These are phyloP conservation scores for Ananas comosus DNA, from an alignment of 176 grass and related monocot genomes.

Conservation along the genomic window DNA sequence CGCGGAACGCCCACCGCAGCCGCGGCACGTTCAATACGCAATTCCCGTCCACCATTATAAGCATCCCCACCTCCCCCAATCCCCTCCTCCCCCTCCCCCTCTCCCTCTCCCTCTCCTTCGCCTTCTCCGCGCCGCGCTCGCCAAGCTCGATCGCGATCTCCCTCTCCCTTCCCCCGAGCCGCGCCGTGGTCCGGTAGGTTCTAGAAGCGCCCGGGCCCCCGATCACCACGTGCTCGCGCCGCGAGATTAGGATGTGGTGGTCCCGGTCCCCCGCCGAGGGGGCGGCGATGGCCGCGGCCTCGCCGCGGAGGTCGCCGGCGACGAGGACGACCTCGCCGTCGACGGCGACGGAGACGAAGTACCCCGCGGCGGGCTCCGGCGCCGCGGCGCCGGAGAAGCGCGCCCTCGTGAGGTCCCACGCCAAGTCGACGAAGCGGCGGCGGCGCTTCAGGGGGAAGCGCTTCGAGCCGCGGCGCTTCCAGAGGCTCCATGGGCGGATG, in stretches of 20 bases:
- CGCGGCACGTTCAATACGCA: conserved; percentile 13
- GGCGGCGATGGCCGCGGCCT: conserved; percentile 9
- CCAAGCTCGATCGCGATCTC: conserved; percentile 35
- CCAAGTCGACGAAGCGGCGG: conserved; percentile 33
- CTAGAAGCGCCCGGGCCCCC: conserved; percentile 9
- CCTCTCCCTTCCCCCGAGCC: conserved; percentile 29
- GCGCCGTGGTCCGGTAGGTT: conserved; percentile 34
- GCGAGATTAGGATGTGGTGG: conserved; percentile 23
- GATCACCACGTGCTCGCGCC: conserved; percentile 30
- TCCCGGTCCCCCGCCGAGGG: background rate
- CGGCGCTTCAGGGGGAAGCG: conserved; percentile 29
- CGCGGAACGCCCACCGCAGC: conserved; percentile 63
- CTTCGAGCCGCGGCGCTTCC: conserved; percentile 40
- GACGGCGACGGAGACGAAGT: conserved; percentile 55
- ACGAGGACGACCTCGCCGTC: conserved; percentile 64
- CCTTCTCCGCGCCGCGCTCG: background rate
- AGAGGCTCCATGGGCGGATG: conserved; percentile 59
- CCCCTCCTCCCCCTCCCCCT: background rate
- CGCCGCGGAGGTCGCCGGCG: conserved; percentile 52
- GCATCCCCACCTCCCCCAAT: background rate
- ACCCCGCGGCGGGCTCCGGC: conserved; percentile 53
- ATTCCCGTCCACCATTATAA: background rate
- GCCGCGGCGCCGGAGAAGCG: conserved; percentile 24
- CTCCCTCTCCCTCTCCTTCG: background rate
- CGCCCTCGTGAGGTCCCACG: conserved; percentile 56